These are phyloP conservation scores for Cardiospermum halicacabum DNA, from an alignment of 345 rosid genomes.

Conservation along the genomic window DNA sequence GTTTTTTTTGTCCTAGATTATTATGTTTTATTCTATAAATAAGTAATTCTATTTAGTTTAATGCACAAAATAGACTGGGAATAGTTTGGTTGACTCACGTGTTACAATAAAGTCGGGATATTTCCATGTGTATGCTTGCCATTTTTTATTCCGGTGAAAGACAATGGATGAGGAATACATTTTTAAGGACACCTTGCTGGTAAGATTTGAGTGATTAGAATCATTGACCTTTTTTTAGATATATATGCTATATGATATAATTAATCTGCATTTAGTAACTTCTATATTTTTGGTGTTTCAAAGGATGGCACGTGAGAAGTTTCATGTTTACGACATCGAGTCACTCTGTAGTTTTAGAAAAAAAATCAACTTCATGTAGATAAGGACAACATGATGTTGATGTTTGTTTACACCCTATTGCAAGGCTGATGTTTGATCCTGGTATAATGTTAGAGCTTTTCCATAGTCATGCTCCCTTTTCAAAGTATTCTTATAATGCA, in stretches of 20 bases:
- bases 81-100: slow-evolving; percentile 71
- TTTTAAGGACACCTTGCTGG: slow-evolving; percentile 99
- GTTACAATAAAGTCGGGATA: slow-evolving; percentile 89
- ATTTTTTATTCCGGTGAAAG: slow-evolving; percentile 98
- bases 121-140: slow-evolving; percentile 96
- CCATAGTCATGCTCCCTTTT: slow-evolving; percentile 98
- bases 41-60: neutral
- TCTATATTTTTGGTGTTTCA: slow-evolving; percentile 14
- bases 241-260: neutral
- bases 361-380: slow-evolving; percentile 3
- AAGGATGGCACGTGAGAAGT: slow-evolving; percentile 99
- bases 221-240: slow-evolving; percentile 1
- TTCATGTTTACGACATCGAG: slow-evolving; percentile 98
- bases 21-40: neutral
- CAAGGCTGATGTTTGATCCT: slow-evolving; percentile 99
- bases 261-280: neutral
- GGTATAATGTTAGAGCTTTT: slow-evolving; percentile 97
- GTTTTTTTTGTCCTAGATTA: slow-evolving; percentile 83
- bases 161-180: slow-evolving; percentile 94
- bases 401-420: slow-evolving; percentile 26
- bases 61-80: slow-evolving; percentile 66
- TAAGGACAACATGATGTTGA: slow-evolving; percentile 14
- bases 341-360: slow-evolving; percentile 32
- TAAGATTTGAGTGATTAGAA: slow-evolving; percentile 29
- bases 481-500: slow-evolving; percentile 61